Base-by-base conservation (phyloP, 1,284 basidiomycete genomes). In the Malassezia obtusa region DNA sequence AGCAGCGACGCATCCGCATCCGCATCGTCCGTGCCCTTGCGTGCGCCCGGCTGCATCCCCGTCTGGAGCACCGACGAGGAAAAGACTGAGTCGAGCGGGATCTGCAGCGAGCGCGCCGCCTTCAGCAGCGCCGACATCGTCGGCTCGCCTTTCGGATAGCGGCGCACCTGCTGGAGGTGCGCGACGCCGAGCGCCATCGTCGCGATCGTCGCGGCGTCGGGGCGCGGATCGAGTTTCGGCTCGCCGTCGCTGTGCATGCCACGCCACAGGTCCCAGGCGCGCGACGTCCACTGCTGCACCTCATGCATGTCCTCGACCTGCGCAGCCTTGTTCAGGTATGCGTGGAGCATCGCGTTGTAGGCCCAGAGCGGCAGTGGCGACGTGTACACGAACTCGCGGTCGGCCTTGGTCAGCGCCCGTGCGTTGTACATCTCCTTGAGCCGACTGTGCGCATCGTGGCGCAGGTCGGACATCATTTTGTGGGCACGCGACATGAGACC, bases 271-370 rank as follows among this genome's bases (percentile, higher is more conserved):
- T 55, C 44, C 64, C 62, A 65, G 21, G 67, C 67, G 30, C 58
- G 50, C n/a, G 38, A 31, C 26, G 63, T 49, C 63, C 65, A 71
- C 4, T 35, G 17, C 14, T 26, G 30, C 17, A 17, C 26, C 22
- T 61, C 53, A n/a, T 51, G 38, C 1, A 52, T 57, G 5, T 59
- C 58, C 4, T 63, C 54, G n/a, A 49, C 52, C 37, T 61, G 52
- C 32, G 60, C 60, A 12, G 66, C 63, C 41, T 67, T 67, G 51
- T 47, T 49, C 25, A 70, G 58, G 45, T 65, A 68, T n/a, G 63
- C 61, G 32, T 64, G 61, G 4, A 71, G 59, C 57, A 71, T 64
- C 6, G 65, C 58, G 57, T 71, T 68, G 61, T 71, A 71, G 3
- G 61, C 58, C 59, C 60, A 60, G 0, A 60, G 50, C 48, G 63